Evolutionary conservation across 129 eudicot genomes (phyloP), one percentile per base, ranked within the genome.

Genomic region (Oenanthe sinensis): DNA sequence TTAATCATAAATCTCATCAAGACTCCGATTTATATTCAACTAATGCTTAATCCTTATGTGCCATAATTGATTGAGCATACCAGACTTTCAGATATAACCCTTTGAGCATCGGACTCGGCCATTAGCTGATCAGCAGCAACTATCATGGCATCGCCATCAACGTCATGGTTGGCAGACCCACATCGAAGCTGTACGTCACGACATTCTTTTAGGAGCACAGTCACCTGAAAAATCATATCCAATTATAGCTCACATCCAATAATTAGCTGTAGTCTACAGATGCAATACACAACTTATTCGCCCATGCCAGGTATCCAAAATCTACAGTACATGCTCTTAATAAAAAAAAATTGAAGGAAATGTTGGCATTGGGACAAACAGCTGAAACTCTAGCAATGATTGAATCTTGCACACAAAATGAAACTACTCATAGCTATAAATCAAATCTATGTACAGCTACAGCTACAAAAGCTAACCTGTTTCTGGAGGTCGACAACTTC

Each of bases 141-240:
- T 44, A 43, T 42, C 22, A 65, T 20, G 47, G 26, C 76, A 33
- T 67, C 86, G 37, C 69, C 80, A 49, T 58, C 85, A 75, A 81
- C 76, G 11, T 80, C 85, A 77, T 79, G 75, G 76, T 74, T 63
- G 48, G 40, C 80, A 77, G 81, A 84, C 79, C 97, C 96, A 87
- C 96, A 83, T 46, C 97, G 98, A 77, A 95, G 75, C 77, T 95
- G 98, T 77, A 95, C 79, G 86, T 95, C 98, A 79, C 92, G 98
- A 70, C 98, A 95, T 80, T 95, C 98, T 82, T 95, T 95, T 72
- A 95, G 78, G 62, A 95, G 85, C 28, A 92, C 84, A 5, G 97
- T 81, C 47, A 85, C 86, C 91, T 85, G 69, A 63, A 16, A 63
- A 26, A 62, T 10, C 6, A 50, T 70, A 42, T 26, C 47, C 26